Evolutionary conservation across 1,284 basidiomycete genomes (phyloP).

Genomic region (Puccinia horiana): DNA sequence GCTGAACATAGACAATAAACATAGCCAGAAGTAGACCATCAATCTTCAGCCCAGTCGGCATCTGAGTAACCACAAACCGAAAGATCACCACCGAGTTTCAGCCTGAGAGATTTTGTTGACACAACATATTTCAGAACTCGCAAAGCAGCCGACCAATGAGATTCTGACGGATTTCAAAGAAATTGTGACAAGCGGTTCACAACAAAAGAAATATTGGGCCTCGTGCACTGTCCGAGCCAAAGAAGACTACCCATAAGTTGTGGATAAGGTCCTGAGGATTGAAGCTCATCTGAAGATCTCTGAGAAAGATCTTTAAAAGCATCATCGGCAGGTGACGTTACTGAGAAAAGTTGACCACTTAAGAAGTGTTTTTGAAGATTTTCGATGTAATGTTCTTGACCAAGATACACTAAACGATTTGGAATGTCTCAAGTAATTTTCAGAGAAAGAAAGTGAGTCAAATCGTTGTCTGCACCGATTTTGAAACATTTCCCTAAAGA

Average conservation of each 20-base stretch:
- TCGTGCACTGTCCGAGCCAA: neutral
- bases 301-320: neutral
- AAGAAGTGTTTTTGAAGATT: neutral
- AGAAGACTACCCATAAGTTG: neutral
- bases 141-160: neutral
- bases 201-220: neutral
- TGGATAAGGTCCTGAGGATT: neutral
- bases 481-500: neutral
- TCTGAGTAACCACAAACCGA: neutral
- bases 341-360: neutral
- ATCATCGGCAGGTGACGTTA: neutral
- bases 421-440: neutral
- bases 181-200: neutral
- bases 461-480: neutral
- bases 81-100: neutral
- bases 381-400: neutral
- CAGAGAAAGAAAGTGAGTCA: neutral
- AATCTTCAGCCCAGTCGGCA: conserved; percentile 4
- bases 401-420: neutral
- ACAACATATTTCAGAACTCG: neutral
- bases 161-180: neutral
- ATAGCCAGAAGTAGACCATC: conserved; percentile 10
- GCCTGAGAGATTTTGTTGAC: neutral
- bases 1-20: neutral
- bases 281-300: neutral